phyloP scores from a whole-genome alignment of 2,329 filamentous ascomycete species.

The Plenodomus tracheiphilus region DNA sequence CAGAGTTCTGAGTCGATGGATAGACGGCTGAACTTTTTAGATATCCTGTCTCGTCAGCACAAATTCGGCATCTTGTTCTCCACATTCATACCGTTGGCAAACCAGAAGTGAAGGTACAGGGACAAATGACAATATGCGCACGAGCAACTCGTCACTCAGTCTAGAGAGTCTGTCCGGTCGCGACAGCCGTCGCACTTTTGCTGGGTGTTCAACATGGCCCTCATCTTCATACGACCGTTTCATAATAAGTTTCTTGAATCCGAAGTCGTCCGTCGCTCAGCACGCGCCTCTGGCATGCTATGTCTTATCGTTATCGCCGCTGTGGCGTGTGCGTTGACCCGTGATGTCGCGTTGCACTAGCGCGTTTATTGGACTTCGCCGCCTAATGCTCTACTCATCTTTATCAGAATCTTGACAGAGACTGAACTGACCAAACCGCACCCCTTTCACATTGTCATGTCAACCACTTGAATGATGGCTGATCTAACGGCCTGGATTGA shows the following conservation, averaged over 20 bases:
- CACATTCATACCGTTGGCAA: constrained; percentile 58
- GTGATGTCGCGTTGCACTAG: constrained; percentile 29
- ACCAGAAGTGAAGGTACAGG: constrained; percentile 68
- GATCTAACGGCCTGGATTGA: constrained; percentile 33
- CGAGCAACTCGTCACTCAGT: constrained; percentile 83
- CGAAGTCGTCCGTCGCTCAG: too few relatives aligned
- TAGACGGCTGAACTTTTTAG: constrained; percentile 72
- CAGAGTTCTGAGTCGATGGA: constrained; percentile 84
- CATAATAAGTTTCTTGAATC: constrained; percentile 27
- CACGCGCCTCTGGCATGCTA: constrained; percentile 6
- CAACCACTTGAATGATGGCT: constrained; percentile 22
- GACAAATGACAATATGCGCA: constrained; percentile 82
- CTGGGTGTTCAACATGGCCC: constrained; percentile 27
- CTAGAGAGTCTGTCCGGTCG: constrained; percentile 66
- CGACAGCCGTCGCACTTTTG: constrained; percentile 52
- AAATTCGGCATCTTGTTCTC: background rate
- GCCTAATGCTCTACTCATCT: constrained; percentile 14
- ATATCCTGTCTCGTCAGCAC: constrained; percentile 59
- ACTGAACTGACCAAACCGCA: background rate
- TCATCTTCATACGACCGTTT: constrained; percentile 45
- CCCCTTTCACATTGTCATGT: background rate
- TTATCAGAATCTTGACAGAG: background rate
- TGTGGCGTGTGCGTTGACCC: constrained; percentile 15
- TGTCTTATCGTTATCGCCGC: constrained; percentile 22
- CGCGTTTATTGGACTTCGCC: constrained; percentile 12